Percentiles rank a stretch among this genome's conserved stretches.
These are phyloP conservation scores for Sporisorium sorghi DNA, from an alignment of 1,284 basidiomycete genomes.

Conservation along the genomic window DNA sequence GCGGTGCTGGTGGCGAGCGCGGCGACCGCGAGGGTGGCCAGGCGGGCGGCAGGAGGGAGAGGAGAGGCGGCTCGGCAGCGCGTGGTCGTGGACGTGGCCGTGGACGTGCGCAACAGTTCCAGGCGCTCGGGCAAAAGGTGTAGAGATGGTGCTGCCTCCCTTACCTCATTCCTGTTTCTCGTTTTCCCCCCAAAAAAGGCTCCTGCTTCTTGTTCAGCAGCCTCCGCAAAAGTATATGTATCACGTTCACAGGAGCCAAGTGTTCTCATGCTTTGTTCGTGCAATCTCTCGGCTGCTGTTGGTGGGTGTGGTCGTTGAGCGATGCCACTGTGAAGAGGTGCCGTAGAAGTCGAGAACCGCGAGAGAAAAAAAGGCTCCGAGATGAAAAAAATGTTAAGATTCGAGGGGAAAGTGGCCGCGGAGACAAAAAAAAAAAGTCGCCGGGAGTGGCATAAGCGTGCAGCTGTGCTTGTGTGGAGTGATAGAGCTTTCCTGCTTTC, in stretches of 20 bases:
- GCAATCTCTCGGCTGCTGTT: not conserved
- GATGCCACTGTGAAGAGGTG: too few relatives aligned
- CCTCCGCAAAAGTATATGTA: conserved; percentile 20
- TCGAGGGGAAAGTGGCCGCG: not conserved
- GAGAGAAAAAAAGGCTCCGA: conserved; percentile 22
- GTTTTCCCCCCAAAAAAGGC: conserved; percentile 20
- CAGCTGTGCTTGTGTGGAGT: conserved; percentile 2
- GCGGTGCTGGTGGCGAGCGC: conserved; percentile 42
- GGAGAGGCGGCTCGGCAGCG: conserved; percentile 58
- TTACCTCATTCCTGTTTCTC: not conserved
- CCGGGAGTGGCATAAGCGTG: conserved; percentile 30
- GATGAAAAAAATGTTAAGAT: not conserved
- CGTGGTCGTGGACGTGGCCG: conserved; percentile 62
- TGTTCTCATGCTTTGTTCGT: conserved; percentile 16
- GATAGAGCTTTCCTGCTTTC: too few relatives aligned
- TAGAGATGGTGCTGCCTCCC: conserved; percentile 17
- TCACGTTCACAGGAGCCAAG: conserved; percentile 21
- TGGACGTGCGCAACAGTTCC: conserved; percentile 63
- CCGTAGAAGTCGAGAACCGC: too few relatives aligned
- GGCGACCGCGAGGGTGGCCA: conserved; percentile 52
- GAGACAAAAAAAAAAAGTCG: conserved; percentile 9
- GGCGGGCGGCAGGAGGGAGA: conserved; percentile 53
- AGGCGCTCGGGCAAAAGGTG: conserved; percentile 61
- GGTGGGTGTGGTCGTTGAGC: too few relatives aligned
- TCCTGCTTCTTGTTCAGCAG: conserved; percentile 10